Base-by-base conservation (phyloP, 2,329 filamentous ascomycete species). In the Botrytis medusae region DNA sequence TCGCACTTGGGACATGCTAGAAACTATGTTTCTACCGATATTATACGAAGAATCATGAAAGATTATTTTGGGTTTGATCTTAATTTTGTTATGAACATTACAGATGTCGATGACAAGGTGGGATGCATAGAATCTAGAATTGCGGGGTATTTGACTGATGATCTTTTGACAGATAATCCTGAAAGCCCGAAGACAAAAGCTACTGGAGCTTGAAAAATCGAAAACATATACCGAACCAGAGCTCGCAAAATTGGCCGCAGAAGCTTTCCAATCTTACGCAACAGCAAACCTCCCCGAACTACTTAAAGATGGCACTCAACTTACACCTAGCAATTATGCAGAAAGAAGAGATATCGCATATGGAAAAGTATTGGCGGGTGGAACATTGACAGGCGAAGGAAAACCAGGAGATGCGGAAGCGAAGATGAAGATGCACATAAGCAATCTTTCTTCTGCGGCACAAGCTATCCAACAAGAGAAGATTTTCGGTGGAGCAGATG, bases 181-280 rank as follows among this genome's bases (percentile, higher is more conserved):
- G 10, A 73, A 90, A 76, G 91, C 92, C 22, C 87, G 95, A 79
- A 90, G 96, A 83, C 91, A 96, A 79, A 89, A 94, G 80, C 84
- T 98, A 51, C 90, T 97, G 73, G 88, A 95, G 75, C 91, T 93
- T 81, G 89, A 92, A 74, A 90, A 91, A 82, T 92, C 93, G 81
- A 96, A 97, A 81, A 80, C 80, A 25, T 85, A 88, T 75, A 83
- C 85, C 12, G 77, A 84, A 18, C 82, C 84, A 25, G 84, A 88
- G 73, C 81, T 86, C 7, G 78, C 80, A 18, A 83, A 85, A 60
- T 80, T 90, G 18, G 87, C 83, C 14, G 83, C 85, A 16, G 82
- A 84, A 48, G 88, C 89, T 5, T 90, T 90, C 79, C 82, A 83
- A 73, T 83, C 84, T 9, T 90, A 91, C 74, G 86, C 88, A 2